These are phyloP conservation scores for Sporisorium reilianum DNA, from an alignment of 1,284 basidiomycete species.

Conservation along the genomic window DNA sequence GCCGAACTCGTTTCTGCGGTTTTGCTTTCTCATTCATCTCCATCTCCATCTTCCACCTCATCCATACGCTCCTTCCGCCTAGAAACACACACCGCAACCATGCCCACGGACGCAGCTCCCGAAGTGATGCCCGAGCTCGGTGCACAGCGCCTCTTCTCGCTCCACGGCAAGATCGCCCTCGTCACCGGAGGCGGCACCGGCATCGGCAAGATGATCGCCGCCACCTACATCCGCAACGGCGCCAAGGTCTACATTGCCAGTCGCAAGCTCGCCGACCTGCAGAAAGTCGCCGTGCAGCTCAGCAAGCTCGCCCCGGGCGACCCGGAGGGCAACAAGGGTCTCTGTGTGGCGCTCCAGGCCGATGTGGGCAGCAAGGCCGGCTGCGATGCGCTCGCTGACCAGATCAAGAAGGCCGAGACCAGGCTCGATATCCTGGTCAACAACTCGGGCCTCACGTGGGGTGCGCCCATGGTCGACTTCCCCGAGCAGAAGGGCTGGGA, in stretches of 20 bases:
- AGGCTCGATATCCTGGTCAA: constrained; percentile 74
- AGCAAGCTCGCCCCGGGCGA: constrained; percentile 52
- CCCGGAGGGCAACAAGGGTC: constrained; percentile 39
- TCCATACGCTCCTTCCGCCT: neutral
- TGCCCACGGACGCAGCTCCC: constrained; percentile 67
- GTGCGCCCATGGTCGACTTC: constrained; percentile 79
- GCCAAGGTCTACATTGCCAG: constrained; percentile 85
- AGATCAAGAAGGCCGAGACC: constrained; percentile 77
- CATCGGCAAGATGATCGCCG: constrained; percentile 77
- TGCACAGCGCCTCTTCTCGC: constrained; percentile 77
- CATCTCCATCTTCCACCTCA: neutral
- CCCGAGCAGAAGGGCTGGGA: constrained; percentile 82
- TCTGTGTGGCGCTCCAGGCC: constrained; percentile 61
- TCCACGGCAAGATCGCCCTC: constrained; percentile 79
- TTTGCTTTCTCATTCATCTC: too few relatives aligned
- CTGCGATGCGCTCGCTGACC: constrained; percentile 79
- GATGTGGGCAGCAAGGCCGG: constrained; percentile 77
- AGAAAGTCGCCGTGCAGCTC: constrained; percentile 72
- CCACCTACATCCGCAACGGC: constrained; percentile 83
- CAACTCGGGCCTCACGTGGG: constrained; percentile 77
- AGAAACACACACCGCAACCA: constrained; percentile 12
- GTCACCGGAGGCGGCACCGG: constrained; percentile 78
- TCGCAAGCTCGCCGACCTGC: constrained; percentile 76
- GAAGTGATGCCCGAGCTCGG: constrained; percentile 73
- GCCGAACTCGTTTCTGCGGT: neutral